Conservation (phyloP, 768 basidiomycete species). For the Lactarius sanguifluus region DNA sequence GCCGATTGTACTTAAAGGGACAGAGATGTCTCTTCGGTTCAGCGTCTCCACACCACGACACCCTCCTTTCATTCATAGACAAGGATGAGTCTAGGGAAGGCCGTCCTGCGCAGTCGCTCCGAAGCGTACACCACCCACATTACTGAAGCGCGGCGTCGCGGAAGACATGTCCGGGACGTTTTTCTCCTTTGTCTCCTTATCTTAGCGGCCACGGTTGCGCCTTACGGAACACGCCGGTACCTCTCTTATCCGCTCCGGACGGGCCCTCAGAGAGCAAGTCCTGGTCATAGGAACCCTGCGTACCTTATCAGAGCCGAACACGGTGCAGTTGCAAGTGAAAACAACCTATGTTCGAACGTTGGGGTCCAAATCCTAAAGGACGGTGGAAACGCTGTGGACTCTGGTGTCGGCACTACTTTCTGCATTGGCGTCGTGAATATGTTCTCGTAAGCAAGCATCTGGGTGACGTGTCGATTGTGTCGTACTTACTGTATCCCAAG, state of each 20-base stretch:
- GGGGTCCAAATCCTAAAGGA: slow-evolving; percentile 74
- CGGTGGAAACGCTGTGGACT: slow-evolving; percentile 91
- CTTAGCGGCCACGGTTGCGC: background rate
- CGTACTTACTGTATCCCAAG: slow-evolving; percentile 32
- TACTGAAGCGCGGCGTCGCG: background rate
- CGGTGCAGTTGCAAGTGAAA: slow-evolving; percentile 91
- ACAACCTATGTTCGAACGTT: slow-evolving; percentile 79
- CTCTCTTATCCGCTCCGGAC: slow-evolving; percentile 15
- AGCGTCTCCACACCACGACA: background rate
- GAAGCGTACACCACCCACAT: slow-evolving; percentile 1
- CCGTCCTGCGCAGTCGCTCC: background rate
- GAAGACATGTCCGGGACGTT: background rate
- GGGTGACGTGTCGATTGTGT: slow-evolving; percentile 17
- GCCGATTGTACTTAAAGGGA: background rate
- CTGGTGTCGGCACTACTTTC: slow-evolving; percentile 74
- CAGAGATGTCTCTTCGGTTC: background rate
- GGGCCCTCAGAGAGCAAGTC: background rate
- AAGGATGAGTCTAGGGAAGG: background rate
- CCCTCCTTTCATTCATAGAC: background rate
- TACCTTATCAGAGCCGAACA: slow-evolving; percentile 61
- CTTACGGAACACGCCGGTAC: background rate
- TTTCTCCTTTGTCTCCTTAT: slow-evolving; percentile 11
- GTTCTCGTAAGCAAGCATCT: slow-evolving; percentile 71
- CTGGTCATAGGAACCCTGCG: slow-evolving; percentile 46
- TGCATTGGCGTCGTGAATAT: slow-evolving; percentile 86